Percentiles rank a stretch among this genome's conserved stretches.
These are phyloP conservation scores for Sporothrix euskadiensis DNA, from an alignment of 2,329 filamentous ascomycete species.

Conservation along the genomic window DNA sequence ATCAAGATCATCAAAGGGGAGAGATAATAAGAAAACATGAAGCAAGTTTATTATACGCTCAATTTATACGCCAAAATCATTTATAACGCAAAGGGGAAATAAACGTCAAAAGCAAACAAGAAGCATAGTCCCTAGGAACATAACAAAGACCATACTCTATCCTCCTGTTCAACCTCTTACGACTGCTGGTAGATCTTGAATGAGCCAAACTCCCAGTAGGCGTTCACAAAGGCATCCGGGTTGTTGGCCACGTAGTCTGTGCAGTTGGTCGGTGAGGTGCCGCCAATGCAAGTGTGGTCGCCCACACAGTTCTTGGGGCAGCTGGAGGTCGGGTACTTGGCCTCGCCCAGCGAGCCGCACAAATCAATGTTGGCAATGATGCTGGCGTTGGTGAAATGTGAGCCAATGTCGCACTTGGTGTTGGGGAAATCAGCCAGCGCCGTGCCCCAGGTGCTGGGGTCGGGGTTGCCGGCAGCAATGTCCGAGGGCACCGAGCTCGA, in stretches of 20 bases:
- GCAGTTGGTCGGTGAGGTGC: slow-evolving; percentile 52
- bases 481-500: slow-evolving; percentile 52
- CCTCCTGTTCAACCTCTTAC: slow-evolving; percentile 17
- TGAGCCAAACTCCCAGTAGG: slow-evolving; percentile 64
- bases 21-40: neutral
- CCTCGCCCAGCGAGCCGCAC: slow-evolving; percentile 58
- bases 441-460: slow-evolving; percentile 62
- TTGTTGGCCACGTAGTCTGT: slow-evolving; percentile 59
- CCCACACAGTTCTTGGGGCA: slow-evolving; percentile 38
- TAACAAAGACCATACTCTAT: neutral
- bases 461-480: slow-evolving; percentile 52
- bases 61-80: neutral
- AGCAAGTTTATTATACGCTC: neutral
- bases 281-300: slow-evolving; percentile 33
- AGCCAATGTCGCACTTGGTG: slow-evolving; percentile 60
- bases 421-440: slow-evolving; percentile 66
- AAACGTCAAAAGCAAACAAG: neutral
- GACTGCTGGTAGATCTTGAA: slow-evolving; percentile 58
- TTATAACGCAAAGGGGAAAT: slow-evolving; percentile 7
- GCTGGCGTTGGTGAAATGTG: slow-evolving; percentile 64
- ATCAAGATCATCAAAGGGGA: neutral
- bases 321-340: slow-evolving; percentile 49
- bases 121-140: neutral
- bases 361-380: slow-evolving; percentile 68
- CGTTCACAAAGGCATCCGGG: slow-evolving; percentile 56